A percentile compares a stretch with the other conserved stretches of the same genome.
Conservation (phyloP, 2,329 filamentous ascomycete genomes). For the Ambrosiella xylebori region DNA sequence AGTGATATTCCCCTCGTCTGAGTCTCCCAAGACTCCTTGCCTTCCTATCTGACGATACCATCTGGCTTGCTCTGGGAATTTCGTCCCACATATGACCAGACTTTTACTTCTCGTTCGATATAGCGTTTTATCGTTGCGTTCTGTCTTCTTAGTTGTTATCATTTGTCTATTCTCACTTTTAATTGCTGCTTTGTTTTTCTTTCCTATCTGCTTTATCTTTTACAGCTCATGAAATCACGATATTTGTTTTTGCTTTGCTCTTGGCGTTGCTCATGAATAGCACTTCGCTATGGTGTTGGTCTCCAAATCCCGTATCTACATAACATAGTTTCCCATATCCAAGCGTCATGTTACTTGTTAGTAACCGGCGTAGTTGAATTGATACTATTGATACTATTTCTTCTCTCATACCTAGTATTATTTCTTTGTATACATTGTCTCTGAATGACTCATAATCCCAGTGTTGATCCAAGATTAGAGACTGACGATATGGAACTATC, state of each 20-base stretch:
- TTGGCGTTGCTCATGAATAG: background rate
- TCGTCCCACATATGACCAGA: background rate
- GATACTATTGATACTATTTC: background rate
- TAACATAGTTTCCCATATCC: background rate
- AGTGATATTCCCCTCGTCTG: background rate
- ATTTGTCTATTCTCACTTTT: slow-evolving; percentile 3
- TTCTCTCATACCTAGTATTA: background rate
- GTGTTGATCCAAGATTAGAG: too few relatives aligned
- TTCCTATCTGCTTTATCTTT: slow-evolving; percentile 1
- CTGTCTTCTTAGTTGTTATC: background rate
- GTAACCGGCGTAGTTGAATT: background rate
- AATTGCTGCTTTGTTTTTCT: slow-evolving; percentile 3
- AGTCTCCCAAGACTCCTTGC: background rate
- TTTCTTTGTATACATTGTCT: background rate
- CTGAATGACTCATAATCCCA: background rate
- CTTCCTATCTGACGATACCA: background rate
- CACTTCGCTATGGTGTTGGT: slow-evolving; percentile 5
- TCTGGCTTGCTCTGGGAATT: background rate
- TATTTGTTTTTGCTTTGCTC: background rate
- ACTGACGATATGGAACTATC: too few relatives aligned
- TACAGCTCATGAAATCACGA: slow-evolving; percentile 1
- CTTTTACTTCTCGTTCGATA: background rate
- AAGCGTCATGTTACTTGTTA: background rate
- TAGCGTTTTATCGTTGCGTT: background rate
- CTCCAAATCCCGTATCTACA: background rate